Evolutionary conservation across 192 early-diverging fungal species (phyloP).

Genomic region (Irineochytrium annulatum): DNA sequence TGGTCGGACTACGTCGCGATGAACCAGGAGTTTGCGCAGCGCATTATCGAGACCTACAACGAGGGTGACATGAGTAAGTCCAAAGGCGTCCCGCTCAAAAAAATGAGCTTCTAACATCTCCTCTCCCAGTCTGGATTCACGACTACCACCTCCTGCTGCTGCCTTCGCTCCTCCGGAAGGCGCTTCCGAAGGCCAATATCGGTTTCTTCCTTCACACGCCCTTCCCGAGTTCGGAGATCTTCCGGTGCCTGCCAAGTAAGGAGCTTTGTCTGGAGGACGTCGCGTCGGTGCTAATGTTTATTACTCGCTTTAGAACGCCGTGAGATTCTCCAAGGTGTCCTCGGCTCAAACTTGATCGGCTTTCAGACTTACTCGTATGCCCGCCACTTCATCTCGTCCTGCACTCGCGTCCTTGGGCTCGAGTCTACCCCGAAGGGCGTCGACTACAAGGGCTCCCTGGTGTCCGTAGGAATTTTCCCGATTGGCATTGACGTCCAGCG

Average conservation of each 20-base stretch:
- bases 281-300: background rate
- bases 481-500: constrained; percentile 92
- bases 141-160: constrained; percentile 55
- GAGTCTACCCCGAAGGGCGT: constrained; percentile 89
- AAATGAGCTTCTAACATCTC: background rate
- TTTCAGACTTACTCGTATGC: constrained; percentile 98
- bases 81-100: background rate
- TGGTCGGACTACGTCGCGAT: constrained; percentile 81
- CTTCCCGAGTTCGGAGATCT: constrained; percentile 57
- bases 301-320: constrained; percentile 50
- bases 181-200: constrained; percentile 41
- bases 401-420: constrained; percentile 89
- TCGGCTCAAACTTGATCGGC: constrained; percentile 89
- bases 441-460: constrained; percentile 71
- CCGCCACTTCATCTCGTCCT: constrained; percentile 83
- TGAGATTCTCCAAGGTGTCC: constrained; percentile 78
- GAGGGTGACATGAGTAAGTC: constrained; percentile 72
- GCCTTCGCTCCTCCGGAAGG: constrained; percentile 40
- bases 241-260: constrained; percentile 57
- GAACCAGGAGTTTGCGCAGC: constrained; percentile 73
- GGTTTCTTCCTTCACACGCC: constrained; percentile 59
- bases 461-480: constrained; percentile 86
- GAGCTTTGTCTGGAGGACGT: background rate
- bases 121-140: constrained; percentile 56
- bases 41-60: constrained; percentile 66